Conservation (phyloP, 768 basidiomycete species). For the Russula foetens region DNA sequence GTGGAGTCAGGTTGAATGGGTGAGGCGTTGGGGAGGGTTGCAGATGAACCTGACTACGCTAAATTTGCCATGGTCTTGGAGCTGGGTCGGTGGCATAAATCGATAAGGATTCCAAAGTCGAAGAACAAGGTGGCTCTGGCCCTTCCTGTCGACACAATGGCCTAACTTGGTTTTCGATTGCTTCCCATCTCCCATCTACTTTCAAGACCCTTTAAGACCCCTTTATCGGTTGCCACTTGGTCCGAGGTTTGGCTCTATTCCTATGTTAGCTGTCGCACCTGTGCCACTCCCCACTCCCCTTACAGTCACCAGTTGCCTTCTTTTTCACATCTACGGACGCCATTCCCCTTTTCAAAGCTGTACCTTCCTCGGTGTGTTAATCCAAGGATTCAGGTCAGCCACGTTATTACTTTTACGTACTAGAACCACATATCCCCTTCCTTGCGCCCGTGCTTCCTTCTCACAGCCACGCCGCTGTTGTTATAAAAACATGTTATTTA, state of each 20-base stretch:
- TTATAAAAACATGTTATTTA: conserved; percentile 14
- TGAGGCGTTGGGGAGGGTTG: conserved; percentile 33
- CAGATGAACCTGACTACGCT: conserved; percentile 25
- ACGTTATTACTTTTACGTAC: conserved; percentile 11
- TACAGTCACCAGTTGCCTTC: conserved; percentile 30
- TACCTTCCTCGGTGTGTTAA: conserved; percentile 15
- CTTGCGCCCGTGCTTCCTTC: conserved; percentile 26
- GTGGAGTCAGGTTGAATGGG: conserved; percentile 39
- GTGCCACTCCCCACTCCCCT: conserved; percentile 24
- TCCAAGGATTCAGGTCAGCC: background rate
- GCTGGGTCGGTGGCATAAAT: conserved; percentile 34
- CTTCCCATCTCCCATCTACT: conserved; percentile 1
- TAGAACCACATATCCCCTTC: conserved; percentile 15
- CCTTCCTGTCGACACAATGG: conserved; percentile 4
- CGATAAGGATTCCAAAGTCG: conserved; percentile 29
- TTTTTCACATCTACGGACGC: conserved; percentile 61
- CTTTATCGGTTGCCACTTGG: conserved; percentile 17
- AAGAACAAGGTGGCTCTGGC: conserved; percentile 11
- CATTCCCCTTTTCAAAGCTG: conserved; percentile 53
- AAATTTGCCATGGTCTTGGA: conserved; percentile 28
- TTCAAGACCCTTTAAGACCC: conserved; percentile 9
- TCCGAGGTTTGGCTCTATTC: conserved; percentile 14
- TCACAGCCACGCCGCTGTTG: conserved; percentile 15
- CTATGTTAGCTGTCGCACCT: conserved; percentile 12
- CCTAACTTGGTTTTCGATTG: conserved; percentile 8